phyloP scores from a whole-genome alignment of 78 protist genomes.

The Cavenderia fasciculata region DNA sequence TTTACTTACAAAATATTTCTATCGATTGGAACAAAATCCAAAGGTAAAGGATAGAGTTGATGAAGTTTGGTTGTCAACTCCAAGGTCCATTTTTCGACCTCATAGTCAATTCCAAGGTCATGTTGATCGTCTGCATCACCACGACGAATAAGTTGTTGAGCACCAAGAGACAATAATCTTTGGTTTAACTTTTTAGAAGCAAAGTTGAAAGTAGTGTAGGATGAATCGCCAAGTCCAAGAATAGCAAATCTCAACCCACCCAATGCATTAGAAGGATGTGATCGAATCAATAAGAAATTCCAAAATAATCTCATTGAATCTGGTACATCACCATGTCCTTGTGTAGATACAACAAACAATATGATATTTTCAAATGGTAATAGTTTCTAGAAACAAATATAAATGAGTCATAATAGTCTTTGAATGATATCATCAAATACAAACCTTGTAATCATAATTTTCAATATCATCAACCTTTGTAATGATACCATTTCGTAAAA shows the following conservation, averaged over 20 bases:
- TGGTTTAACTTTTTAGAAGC: slow-evolving; percentile 58
- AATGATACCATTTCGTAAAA: neutral
- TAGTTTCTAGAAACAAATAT: neutral
- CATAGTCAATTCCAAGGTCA: slow-evolving; percentile 71
- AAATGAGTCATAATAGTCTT: neutral
- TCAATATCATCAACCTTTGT: slow-evolving; percentile 21
- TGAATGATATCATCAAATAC: neutral
- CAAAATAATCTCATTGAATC: slow-evolving; percentile 76
- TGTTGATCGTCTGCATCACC: slow-evolving; percentile 87
- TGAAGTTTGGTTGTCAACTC: slow-evolving; percentile 28
- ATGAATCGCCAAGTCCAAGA: slow-evolving; percentile 80
- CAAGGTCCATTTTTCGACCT: slow-evolving; percentile 77
- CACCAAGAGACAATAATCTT: slow-evolving; percentile 66
- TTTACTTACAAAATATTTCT: neutral
- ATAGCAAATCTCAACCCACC: slow-evolving; percentile 50
- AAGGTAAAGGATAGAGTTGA: slow-evolving; percentile 43
- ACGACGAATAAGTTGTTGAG: slow-evolving; percentile 30
- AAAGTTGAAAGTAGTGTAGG: slow-evolving; percentile 74
- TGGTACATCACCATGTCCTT: slow-evolving; percentile 87
- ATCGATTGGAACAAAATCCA: slow-evolving; percentile 1
- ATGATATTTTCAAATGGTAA: slow-evolving; percentile 67
- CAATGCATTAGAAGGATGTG: slow-evolving; percentile 45
- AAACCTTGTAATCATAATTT: slow-evolving; percentile 41
- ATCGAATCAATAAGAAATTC: slow-evolving; percentile 59
- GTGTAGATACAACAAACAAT: slow-evolving; percentile 68